Conservation (phyloP, 306 rosid species). For the Calophaca sinica region DNA sequence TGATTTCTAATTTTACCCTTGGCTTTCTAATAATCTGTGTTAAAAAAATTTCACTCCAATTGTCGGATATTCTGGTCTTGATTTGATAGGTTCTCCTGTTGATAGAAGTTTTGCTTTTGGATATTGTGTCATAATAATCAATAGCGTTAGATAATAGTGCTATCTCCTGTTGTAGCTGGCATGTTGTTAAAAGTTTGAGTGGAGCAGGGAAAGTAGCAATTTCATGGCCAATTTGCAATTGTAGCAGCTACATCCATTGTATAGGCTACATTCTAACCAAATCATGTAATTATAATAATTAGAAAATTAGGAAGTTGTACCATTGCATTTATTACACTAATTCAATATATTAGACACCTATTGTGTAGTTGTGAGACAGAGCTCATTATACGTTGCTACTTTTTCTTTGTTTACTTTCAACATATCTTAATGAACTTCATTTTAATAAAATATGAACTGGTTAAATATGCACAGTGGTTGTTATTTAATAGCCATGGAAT, state of each 20-base stretch:
- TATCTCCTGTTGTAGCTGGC: not conserved
- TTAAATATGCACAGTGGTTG: not conserved
- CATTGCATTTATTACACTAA: conserved; percentile 1
- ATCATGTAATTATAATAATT: conserved; percentile 16
- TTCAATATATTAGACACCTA: not conserved
- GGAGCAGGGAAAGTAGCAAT: not conserved
- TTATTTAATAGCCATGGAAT: conserved; percentile 3
- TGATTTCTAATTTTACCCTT: not conserved
- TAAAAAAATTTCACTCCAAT: not conserved
- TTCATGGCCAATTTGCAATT: not conserved
- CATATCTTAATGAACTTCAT: not conserved
- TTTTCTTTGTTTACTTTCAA: conserved; percentile 14
- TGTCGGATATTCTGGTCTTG: conserved; percentile 9
- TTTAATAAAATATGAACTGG: not conserved
- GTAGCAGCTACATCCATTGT: conserved; percentile 17
- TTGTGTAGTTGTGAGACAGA: not conserved
- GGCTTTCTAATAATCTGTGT: conserved; percentile 1
- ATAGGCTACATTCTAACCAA: conserved; percentile 10
- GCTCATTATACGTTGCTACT: conserved; percentile 7
- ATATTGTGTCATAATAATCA: not conserved
- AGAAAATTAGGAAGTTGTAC: conserved; percentile 27
- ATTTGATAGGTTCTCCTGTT: not conserved
- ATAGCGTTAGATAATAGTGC: not conserved
- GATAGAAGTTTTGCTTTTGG: conserved; percentile 4
- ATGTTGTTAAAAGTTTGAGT: not conserved